Base-by-base conservation (phyloP, 306 rosid species). In the Prunus mume region DNA sequence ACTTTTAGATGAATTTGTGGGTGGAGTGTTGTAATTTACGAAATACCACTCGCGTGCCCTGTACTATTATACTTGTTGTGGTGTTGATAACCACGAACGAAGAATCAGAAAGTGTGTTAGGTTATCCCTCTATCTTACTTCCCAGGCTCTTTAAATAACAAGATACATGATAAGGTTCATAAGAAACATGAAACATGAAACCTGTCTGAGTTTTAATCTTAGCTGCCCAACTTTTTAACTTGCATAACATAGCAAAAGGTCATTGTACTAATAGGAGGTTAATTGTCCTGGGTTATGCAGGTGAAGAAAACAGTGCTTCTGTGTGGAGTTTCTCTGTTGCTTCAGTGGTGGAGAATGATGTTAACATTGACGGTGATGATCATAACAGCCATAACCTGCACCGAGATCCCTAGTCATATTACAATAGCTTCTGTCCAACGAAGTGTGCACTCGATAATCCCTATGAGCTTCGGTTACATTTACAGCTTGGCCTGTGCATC, bases 291-390 rank as follows among this genome's bases (percentile, higher is more conserved):
- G 77, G 70, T 76, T 55, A 43, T 86, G 82, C 72, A 95, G 98
- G 85, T 78, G 81, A 82, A 32, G 92, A 92, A 88, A 92, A 92
- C 64, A 90, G 97, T 76, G 90, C 88, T 80, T 90, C 98, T 7
- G 81, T 95, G 46, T 95, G 98, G 97, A 90, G 91, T 77, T 95
- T 95, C 81, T 55, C 78, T 80, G 83, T 49, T 83, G 92, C 86
- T 82, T 81, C 92, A 76, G 47, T 14, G 70, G 76, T 69, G 78
- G 87, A 80, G 49, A 77, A 75, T 51, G 85, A 69, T 57, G 83
- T 25, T 58, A 69, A 72, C 77, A 68, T 60, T 47, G 75, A 65
- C 11, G 62, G 61, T 49, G 81, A 38, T 15, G 78, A 49, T 64
- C 88, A 28, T 77, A 69, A 73, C 74, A 73, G 50, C 82, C 82